These are phyloP conservation scores for Bipolaris oryzae DNA, from an alignment of 2,329 filamentous ascomycete genomes.

Conservation along the genomic window DNA sequence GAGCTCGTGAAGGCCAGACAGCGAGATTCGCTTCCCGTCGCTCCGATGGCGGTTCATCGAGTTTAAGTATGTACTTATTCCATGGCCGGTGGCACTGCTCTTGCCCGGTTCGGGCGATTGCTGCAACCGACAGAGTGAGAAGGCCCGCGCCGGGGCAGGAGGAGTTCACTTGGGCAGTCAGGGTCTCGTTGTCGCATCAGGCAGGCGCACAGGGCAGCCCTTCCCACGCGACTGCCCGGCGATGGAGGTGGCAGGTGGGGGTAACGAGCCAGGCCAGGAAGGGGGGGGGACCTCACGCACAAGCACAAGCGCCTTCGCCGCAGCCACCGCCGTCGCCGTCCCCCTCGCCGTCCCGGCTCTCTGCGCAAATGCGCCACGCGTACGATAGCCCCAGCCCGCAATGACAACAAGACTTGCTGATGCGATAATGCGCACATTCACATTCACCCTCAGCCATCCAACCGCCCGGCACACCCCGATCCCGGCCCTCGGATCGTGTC, in stretches of 20 bases:
- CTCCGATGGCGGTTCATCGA: too few relatives aligned
- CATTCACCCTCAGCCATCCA: constrained; percentile 3
- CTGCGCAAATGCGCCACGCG: constrained; percentile 7
- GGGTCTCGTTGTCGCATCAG: constrained; percentile 7
- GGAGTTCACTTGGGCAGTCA: too few relatives aligned
- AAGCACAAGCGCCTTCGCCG: background rate
- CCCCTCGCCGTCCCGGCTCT: background rate
- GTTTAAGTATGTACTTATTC: too few relatives aligned
- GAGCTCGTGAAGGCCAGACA: background rate
- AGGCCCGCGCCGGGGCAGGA: background rate
- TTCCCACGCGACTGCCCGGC: constrained; percentile 12
- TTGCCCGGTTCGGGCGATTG: background rate
- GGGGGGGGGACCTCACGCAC: background rate
- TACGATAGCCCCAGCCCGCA: background rate
- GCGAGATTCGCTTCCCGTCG: too few relatives aligned
- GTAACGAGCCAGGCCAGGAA: too few relatives aligned
- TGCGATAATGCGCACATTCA: constrained; percentile 4
- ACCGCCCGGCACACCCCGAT: constrained; percentile 2
- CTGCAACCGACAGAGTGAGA: background rate
- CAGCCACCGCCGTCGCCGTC: background rate
- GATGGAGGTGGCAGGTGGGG: background rate
- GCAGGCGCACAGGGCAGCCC: constrained; percentile 13
- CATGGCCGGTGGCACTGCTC: too few relatives aligned
- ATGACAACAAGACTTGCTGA: background rate
- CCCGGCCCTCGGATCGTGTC: constrained; percentile 9